These are phyloP conservation scores for Fusarium caatingaense DNA, from an alignment of 2,329 filamentous ascomycete species.

Conservation along the genomic window DNA sequence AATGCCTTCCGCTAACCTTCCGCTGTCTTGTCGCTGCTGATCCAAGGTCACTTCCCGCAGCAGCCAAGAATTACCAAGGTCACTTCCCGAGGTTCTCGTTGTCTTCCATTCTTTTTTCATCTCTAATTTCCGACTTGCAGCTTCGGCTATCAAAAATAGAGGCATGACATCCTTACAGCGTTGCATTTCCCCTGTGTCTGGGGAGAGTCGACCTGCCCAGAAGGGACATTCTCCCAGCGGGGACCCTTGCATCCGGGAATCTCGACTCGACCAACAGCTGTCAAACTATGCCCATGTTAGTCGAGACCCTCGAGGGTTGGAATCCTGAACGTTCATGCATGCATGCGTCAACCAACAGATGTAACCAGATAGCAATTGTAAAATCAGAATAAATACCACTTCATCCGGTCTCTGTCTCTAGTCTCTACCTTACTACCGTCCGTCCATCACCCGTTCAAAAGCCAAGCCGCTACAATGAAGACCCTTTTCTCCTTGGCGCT, in stretches of 20 bases:
- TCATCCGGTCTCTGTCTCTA: not conserved
- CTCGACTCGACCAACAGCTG: not conserved
- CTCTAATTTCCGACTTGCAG: not conserved
- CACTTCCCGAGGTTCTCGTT: not conserved
- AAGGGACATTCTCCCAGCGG: not conserved
- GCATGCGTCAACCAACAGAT: not conserved
- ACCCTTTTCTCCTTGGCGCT: not conserved
- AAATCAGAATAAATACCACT: not conserved
- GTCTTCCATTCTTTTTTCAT: not conserved
- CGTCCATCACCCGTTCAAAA: not conserved
- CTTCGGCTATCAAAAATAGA: not conserved
- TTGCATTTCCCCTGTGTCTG: not conserved
- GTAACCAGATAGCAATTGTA: not conserved
- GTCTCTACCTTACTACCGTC: not conserved
- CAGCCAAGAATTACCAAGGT: not conserved
- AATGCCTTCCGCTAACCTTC: not conserved
- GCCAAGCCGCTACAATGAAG: not conserved
- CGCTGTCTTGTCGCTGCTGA: not conserved
- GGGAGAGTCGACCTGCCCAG: not conserved
- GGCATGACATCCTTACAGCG: not conserved
- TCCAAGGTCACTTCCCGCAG: not conserved
- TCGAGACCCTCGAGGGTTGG: not conserved
- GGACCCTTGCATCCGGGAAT: not conserved
- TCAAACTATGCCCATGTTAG: not conserved
- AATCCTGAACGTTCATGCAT: not conserved